Base-by-base conservation (phyloP, 805 yeast species). In the Kockiozyma suomiensis region DNA sequence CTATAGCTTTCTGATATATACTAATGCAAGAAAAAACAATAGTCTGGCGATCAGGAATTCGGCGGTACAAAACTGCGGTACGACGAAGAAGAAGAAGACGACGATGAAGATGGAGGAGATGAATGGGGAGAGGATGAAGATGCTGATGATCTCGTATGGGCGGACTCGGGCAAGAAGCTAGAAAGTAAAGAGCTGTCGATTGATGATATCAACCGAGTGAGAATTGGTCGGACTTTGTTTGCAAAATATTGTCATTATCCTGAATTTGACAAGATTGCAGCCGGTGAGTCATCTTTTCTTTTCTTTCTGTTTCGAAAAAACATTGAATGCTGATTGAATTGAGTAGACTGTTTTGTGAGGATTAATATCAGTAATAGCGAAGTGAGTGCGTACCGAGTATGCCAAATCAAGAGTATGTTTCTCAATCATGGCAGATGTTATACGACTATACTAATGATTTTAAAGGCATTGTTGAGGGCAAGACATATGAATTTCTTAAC, bases 221-320 rank as follows among this genome's bases (percentile, higher is more conserved):
- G 87, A 60, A 82, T 93, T 47, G 96, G 97, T 17, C 85, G 96
- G 72, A 77, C 89, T 6, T 82, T 85, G 66, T 82, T 91, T 46
- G 82, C 85, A 41, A 87, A 86, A 71, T 90, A 79, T 71, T 84
- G 92, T 70, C 91, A 85, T 72, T 86, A 91, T 74, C 92, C 94
- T 12, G 91, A 85, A 35, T 92, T 96, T 72, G 84, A 82, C 48
- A 84, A 82, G 19, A 81, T 82, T 0, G 82, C 90, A 15, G 78
- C 81, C 19, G 96, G 90, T 21, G 30, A 19, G 61, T 25, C 7
- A 33, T 3, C 6, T 19, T 2, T 4, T 15, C 4, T 6, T 10
- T 12, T 37, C 10, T 30, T n/a, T 15, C 12, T 28, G 26, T n/a
- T n/a, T n/a, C n/a, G n/a, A n/a, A n/a, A n/a, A n/a, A 37, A 43